Conservation (phyloP, 805 yeast species). For the Starmera caribaea region DNA sequence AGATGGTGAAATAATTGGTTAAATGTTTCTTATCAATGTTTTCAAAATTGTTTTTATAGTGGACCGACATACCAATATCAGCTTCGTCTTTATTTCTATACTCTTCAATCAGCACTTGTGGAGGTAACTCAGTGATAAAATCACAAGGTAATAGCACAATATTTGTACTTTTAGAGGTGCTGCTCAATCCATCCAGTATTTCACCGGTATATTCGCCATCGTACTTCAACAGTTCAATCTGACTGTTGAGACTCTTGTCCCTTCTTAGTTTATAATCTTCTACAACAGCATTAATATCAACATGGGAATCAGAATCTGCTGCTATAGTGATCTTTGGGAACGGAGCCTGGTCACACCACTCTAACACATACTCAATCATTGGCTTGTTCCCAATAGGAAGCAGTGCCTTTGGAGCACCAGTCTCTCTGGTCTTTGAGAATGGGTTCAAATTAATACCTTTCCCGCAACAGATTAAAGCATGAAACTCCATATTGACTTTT, state of each 20-base stretch:
- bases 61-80: constrained; percentile 68
- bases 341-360: constrained; percentile 87
- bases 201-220: constrained; percentile 55
- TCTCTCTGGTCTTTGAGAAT: constrained; percentile 47
- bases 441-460: constrained; percentile 69
- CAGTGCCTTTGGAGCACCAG: constrained; percentile 74
- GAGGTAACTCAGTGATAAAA: constrained; percentile 85
- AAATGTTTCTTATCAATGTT: constrained; percentile 70
- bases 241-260: constrained; percentile 22
- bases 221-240: constrained; percentile 32
- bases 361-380: constrained; percentile 76
- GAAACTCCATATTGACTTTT: constrained; percentile 87
- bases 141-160: constrained; percentile 91
- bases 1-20: constrained; percentile 58
- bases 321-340: constrained; percentile 64
- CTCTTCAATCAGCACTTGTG: constrained; percentile 77
- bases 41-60: constrained; percentile 66
- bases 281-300: constrained; percentile 38
- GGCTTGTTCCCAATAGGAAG: constrained; percentile 87
- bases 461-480: constrained; percentile 87
- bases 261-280: constrained; percentile 35
- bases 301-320: constrained; percentile 36
- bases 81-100: constrained; percentile 61
- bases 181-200: constrained; percentile 40
- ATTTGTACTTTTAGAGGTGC: constrained; percentile 29